phyloP scores from a whole-genome alignment of 495 filamentous ascomycete genomes.

The Xylaria venustula region DNA sequence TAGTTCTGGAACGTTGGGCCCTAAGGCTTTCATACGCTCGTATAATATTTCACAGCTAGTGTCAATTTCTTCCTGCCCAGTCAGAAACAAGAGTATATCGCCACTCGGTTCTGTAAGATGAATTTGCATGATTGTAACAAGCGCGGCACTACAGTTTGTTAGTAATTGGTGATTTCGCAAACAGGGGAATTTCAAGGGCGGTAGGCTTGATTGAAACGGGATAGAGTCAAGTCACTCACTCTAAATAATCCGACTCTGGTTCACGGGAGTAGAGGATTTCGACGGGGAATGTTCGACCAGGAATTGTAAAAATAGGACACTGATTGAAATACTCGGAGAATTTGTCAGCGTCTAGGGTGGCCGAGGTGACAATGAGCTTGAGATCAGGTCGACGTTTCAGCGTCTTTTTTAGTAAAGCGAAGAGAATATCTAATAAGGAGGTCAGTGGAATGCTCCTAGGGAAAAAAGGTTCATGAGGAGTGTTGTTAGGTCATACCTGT shows the following conservation, averaged over 20 bases:
- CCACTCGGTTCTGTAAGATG: conserved; percentile 87
- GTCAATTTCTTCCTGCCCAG: conserved; percentile 97
- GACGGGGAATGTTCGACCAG: conserved; percentile 90
- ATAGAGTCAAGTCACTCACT: conserved; percentile 32
- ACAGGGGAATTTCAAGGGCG: not conserved
- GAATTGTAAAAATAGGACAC: conserved; percentile 94
- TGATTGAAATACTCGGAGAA: conserved; percentile 94
- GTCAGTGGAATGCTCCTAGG: not conserved
- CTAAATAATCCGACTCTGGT: conserved; percentile 93
- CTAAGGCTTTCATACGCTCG: conserved; percentile 95
- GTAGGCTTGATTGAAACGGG: not conserved
- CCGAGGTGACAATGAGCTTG: conserved; percentile 92
- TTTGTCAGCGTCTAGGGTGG: conserved; percentile 95
- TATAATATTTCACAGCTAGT: conserved; percentile 88
- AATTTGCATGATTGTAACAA: conserved; percentile 97
- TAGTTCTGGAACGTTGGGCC: conserved; percentile 85
- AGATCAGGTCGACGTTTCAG: conserved; percentile 81
- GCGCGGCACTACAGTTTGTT: conserved; percentile 53
- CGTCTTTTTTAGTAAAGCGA: conserved; percentile 92
- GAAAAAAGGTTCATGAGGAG: not conserved
- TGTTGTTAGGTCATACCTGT: conserved; percentile 42
- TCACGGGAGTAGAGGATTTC: conserved; percentile 93
- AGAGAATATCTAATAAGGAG: conserved; percentile 70
- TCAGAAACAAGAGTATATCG: conserved; percentile 94
- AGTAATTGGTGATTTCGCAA: not conserved